phyloP scores from a whole-genome alignment of 129 eudicot species.

The Flaveria ramosissima region DNA sequence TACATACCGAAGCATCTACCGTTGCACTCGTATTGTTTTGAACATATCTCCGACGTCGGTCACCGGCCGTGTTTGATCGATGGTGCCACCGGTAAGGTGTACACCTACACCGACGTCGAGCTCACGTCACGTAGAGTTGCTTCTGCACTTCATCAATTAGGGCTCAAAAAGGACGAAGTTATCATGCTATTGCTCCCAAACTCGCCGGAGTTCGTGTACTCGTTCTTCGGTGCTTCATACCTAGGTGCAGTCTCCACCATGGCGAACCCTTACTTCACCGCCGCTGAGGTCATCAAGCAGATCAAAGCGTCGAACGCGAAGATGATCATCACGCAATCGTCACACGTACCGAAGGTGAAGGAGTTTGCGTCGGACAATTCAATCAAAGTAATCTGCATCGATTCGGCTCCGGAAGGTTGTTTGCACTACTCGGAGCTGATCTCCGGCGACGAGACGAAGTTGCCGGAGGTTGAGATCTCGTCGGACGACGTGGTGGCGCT shows the following conservation, averaged over 20 bases:
- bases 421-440: slow-evolving; percentile 51
- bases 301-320: slow-evolving; percentile 68
- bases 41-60: slow-evolving; percentile 55
- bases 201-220: slow-evolving; percentile 68
- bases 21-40: slow-evolving; percentile 78
- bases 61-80: slow-evolving; percentile 69
- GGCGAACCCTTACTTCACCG: slow-evolving; percentile 89
- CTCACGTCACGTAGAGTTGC: slow-evolving; percentile 58
- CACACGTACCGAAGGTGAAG: slow-evolving; percentile 61
- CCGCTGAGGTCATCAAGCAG: slow-evolving; percentile 76
- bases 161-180: slow-evolving; percentile 56
- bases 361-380: slow-evolving; percentile 46
- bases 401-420: slow-evolving; percentile 57
- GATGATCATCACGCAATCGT: slow-evolving; percentile 62
- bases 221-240: slow-evolving; percentile 87
- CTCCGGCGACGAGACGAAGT: slow-evolving; percentile 47
- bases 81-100: slow-evolving; percentile 57
- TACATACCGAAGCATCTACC: slow-evolving; percentile 87
- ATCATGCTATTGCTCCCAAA: slow-evolving; percentile 87
- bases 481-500: slow-evolving; percentile 88
- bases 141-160: slow-evolving; percentile 50
- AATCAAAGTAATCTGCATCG: slow-evolving; percentile 51
- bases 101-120: slow-evolving; percentile 76
- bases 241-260: slow-evolving; percentile 78
- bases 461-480: slow-evolving; percentile 59